Conservation (phyloP, 345 rosid species). For the Firmiana major region DNA sequence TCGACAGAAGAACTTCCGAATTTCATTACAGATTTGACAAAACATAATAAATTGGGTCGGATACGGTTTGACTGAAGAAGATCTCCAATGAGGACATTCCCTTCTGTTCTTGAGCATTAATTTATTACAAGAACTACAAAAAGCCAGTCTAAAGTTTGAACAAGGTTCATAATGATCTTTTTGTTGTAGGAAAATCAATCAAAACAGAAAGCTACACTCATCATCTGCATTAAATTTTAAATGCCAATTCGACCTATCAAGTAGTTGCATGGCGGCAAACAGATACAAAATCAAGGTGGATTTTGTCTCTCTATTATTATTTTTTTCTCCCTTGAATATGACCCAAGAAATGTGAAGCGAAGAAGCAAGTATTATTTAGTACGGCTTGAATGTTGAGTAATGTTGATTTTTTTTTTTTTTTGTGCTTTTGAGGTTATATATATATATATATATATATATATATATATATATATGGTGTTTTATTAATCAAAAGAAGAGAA, state of each 20-base stretch:
- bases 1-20: not conserved
- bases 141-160: conserved; percentile 22
- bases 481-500: too few species aligned
- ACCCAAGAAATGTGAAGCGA: not conserved
- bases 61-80: conserved; percentile 13
- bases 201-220: not conserved
- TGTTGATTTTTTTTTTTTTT: too few species aligned
- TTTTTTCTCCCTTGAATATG: not conserved
- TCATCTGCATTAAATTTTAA: conserved; percentile 13
- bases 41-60: not conserved
- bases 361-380: not conserved
- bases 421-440: too few species aligned
- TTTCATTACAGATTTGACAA: conserved; percentile 19
- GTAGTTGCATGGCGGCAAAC: conserved; percentile 25
- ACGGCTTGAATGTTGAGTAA: not conserved
- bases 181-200: not conserved
- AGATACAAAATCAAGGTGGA: not conserved
- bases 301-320: not conserved
- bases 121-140: not conserved
- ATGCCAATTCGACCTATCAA: conserved; percentile 9
- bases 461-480: too few species aligned
- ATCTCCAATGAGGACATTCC: conserved; percentile 12
- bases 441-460: too few species aligned
- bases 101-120: not conserved
- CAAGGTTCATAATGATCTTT: not conserved